Evolutionary conservation across 1,284 basidiomycete species (phyloP), one percentile per base, ranked within the genome.

Genomic region (Pseudozyma tsukubaensis): DNA sequence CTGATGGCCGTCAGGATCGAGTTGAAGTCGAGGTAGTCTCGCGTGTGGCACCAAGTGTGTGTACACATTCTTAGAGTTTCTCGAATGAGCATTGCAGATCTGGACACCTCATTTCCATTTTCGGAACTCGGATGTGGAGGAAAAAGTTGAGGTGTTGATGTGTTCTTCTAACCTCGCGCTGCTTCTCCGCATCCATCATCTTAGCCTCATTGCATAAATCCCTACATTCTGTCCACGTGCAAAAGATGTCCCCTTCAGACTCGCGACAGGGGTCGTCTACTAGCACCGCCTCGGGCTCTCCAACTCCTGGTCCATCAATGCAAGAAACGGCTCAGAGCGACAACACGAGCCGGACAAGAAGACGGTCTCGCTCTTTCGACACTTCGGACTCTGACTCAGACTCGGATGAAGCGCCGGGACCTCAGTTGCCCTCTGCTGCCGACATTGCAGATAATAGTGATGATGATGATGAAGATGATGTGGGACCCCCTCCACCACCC

Each of bases 401-500:
- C 34, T 56, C 57, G 4, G 57, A 56, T 21, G 43, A 51, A 5
- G 61, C 16, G 4, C 57, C 50, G 3, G 67, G 61, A 0, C 67
- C 61, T 29, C 48, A 50, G 14, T 58, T 54, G 13, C 40, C 49
- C 24, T 2, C 44, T 13, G 32, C 34, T 37, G 14, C 35, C 14
- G 37, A 21, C 4, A 16, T n/a, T 12, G 16, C n/a, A n/a, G 21
- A 29, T 7, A 45, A 37, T 2, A 55, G 21, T 3, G 53, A 42
- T 32, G 47, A 48, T 7, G 51, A 59, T 29, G 47, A 48, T 7
- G 51, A 59, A 19, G 55, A 59, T 16, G 52, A 60, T 18, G 57
- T 70, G 7, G 67, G 67, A 7, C 67, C 61, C 0, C 67, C 58
- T 1, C 67, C 67, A 14, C 67, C 60, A 12, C 57, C 67, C 2